These are phyloP conservation scores for Neoboletus magnificus DNA, from an alignment of 768 basidiomycete species.

Conservation along the genomic window DNA sequence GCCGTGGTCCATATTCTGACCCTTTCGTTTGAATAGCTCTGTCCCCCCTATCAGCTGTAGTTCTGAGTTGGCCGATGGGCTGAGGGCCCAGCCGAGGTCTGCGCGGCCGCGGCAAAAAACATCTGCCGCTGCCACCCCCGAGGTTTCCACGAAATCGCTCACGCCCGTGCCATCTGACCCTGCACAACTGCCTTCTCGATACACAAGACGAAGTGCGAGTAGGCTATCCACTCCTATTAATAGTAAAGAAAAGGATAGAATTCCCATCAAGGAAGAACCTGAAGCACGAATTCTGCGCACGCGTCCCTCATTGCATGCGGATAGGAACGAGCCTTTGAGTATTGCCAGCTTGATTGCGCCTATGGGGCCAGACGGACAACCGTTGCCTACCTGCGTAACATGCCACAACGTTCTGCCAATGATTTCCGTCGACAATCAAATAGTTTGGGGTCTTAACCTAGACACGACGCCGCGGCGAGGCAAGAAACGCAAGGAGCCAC, in stretches of 20 bases:
- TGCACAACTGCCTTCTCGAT: constrained; percentile 27
- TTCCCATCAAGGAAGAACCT: constrained; percentile 44
- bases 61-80: constrained; percentile 27
- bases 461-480: constrained; percentile 44
- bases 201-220: constrained; percentile 29
- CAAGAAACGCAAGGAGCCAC: constrained; percentile 58
- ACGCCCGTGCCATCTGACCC: constrained; percentile 31
- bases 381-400: constrained; percentile 66
- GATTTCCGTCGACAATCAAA: constrained; percentile 69
- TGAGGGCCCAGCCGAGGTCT: constrained; percentile 44
- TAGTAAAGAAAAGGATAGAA: constrained; percentile 39
- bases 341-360: constrained; percentile 44
- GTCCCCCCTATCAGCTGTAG: constrained; percentile 25
- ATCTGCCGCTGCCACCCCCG: constrained; percentile 41
- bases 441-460: constrained; percentile 67
- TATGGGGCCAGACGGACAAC: constrained; percentile 61
- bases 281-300: constrained; percentile 51
- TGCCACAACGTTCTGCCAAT: constrained; percentile 71
- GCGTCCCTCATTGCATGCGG: constrained; percentile 40
- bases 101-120: constrained; percentile 57
- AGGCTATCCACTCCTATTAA: constrained; percentile 30
- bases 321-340: constrained; percentile 36
- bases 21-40: constrained; percentile 14
- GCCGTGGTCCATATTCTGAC: constrained; percentile 10
- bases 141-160: constrained; percentile 42